Conservation (phyloP, 163 green algal genomes). For the Coccomyxa subellipsoidea region DNA sequence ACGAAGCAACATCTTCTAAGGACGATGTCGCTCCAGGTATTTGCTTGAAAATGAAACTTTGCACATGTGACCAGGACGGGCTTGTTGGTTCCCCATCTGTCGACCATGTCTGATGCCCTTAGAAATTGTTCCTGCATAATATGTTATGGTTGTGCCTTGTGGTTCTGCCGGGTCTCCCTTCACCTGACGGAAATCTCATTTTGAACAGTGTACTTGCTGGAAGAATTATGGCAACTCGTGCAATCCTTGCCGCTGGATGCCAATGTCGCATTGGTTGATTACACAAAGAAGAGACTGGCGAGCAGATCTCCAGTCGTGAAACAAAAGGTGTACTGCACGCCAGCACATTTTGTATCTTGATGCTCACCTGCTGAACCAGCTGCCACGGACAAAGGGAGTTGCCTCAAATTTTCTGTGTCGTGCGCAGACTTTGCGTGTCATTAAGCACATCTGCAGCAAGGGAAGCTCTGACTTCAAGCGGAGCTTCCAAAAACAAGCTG, state of each 20-base stretch:
- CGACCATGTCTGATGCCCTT: too few relatives aligned
- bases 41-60: not conserved
- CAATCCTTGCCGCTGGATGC: slow-evolving; percentile 40
- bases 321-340: slow-evolving; percentile 91
- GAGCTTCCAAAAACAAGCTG: slow-evolving; percentile 59
- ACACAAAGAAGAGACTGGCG: slow-evolving; percentile 58
- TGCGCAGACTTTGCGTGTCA: slow-evolving; percentile 78
- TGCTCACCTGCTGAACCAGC: too few relatives aligned
- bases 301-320: slow-evolving; percentile 76
- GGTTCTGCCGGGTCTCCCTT: too few relatives aligned
- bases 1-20: slow-evolving; percentile 57
- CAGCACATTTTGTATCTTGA: too few relatives aligned
- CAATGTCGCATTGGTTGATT: slow-evolving; percentile 59
- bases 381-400: too few relatives aligned
- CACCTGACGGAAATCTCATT: not conserved
- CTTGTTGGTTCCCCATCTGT: too few relatives aligned
- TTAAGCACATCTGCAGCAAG: slow-evolving; percentile 68
- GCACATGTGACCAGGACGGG: not conserved
- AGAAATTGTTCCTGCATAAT: too few relatives aligned
- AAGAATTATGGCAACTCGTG: slow-evolving; percentile 71
- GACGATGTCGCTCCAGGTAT: slow-evolving; percentile 70
- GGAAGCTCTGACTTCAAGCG: slow-evolving; percentile 68
- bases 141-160: too few relatives aligned
- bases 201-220: slow-evolving; percentile 78
- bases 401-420: too few relatives aligned